Percentiles rank a stretch among this genome's conserved stretches.
Evolutionary conservation across 768 basidiomycete genomes (phyloP).

Genomic region (Amanita exitialis): DNA sequence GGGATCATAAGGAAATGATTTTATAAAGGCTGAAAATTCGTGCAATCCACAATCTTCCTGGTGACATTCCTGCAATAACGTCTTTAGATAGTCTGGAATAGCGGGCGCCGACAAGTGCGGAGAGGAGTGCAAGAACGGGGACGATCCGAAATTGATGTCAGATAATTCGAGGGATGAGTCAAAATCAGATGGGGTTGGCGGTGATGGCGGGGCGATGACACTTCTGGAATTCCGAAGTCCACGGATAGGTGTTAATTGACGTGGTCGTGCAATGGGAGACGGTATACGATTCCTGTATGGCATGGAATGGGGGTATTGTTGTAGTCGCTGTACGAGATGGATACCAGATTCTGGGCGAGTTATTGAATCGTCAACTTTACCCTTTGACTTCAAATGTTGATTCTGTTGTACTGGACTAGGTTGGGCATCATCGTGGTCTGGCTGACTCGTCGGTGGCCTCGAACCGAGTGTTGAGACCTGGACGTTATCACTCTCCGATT

Average conservation of each 20-base stretch:
- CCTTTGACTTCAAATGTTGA: background rate
- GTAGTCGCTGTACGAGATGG: background rate
- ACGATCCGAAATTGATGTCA: slow-evolving; percentile 26
- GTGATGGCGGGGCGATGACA: slow-evolving; percentile 34
- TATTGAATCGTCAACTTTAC: background rate
- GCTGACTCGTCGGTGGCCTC: background rate
- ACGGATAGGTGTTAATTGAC: slow-evolving; percentile 63
- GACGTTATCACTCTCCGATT: slow-evolving; percentile 29
- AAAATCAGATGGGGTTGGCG: slow-evolving; percentile 41
- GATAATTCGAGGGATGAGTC: slow-evolving; percentile 45
- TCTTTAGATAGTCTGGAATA: slow-evolving; percentile 44
- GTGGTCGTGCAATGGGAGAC: slow-evolving; percentile 32
- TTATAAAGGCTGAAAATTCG: slow-evolving; percentile 78
- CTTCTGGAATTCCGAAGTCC: slow-evolving; percentile 22
- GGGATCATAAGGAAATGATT: slow-evolving; percentile 68
- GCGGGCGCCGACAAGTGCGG: slow-evolving; percentile 16
- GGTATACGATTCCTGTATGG: slow-evolving; percentile 2
- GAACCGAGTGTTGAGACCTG: slow-evolving; percentile 8
- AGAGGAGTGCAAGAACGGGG: slow-evolving; percentile 12
- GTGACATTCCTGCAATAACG: slow-evolving; percentile 62
- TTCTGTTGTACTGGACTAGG: background rate
- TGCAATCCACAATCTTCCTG: slow-evolving; percentile 52
- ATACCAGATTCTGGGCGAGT: background rate
- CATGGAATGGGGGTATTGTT: background rate
- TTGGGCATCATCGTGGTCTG: background rate